Base-by-base conservation (phyloP, 2,329 filamentous ascomycete genomes). In the Mycosphaerelloides madeirae region DNA sequence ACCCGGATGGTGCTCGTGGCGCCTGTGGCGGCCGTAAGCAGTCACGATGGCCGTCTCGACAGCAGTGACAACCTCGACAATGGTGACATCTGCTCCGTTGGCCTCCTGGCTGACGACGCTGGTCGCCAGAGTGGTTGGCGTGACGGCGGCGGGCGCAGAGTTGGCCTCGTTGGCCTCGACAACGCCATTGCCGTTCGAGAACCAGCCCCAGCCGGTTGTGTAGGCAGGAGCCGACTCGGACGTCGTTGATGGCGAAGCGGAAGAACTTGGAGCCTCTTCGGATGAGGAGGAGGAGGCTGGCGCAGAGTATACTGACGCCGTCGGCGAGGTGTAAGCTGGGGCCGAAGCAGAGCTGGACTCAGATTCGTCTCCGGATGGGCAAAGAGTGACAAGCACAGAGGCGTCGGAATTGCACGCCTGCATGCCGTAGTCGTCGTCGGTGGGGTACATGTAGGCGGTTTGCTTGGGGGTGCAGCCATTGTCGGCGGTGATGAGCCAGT, bases 371-470 rank as follows among this genome's bases (percentile, higher is more conserved):
- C 39, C 34, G 11, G 46, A 52, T 38, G 63, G 63, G 60, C 64
- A 67, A 31, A 67, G 56, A 29, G 58, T 60, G 46, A 67, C 62
- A 19, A 60, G 66, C 55, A 67, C 63, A 48, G 50, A 52, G 29
- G 60, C 48, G 40, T 59, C 54, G 16, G 55, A 44, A 15, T 50
- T 35, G 55, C 63, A 65, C n/a, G 56, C 53, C 54, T 67, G 65
- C 65, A 65, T 65, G 43, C 65, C 65, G 38, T 65, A 62, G 44
- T 62, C 61, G 46, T 67, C 65, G 47, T 67, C 65, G 44, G 63
- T 66, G 25, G 63, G 53, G 55, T 65, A 66, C 35, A 58, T 58
- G 57, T 67, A 67, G 42, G 64, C 63, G 32, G 56, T 50, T 49
- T 66, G 62, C 52, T 59, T 61, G 28, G 62, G 62, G 18, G 41